Evolutionary conservation across 805 yeast species (phyloP).

Genomic region (Starmerella gropengiesseri): DNA sequence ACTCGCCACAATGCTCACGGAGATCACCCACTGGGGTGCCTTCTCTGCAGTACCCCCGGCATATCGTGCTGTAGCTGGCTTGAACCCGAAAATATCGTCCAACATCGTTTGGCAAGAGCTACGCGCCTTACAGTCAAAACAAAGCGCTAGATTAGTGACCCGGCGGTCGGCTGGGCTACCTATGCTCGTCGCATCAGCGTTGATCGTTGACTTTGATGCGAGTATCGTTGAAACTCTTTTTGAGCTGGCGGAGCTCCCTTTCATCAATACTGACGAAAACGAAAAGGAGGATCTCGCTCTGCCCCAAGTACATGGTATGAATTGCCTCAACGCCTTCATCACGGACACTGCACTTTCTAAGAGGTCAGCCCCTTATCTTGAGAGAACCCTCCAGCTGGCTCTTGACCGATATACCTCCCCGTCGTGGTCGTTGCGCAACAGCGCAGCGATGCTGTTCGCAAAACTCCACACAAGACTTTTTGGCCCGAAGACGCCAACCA

Average conservation of each 20-base stretch:
- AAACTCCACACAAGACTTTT: conserved; percentile 72
- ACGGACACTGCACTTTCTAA: conserved; percentile 57
- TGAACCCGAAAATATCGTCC: conserved; percentile 20
- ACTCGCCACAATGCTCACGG: conserved; percentile 44
- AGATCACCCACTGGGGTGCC: conserved; percentile 70
- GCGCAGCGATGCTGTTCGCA: conserved; percentile 87
- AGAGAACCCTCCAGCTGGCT: conserved; percentile 49
- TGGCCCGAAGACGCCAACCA: conserved; percentile 37
- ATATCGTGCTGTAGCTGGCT: conserved; percentile 51
- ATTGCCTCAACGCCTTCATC: conserved; percentile 66
- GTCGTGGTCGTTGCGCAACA: conserved; percentile 80
- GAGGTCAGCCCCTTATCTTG: conserved; percentile 41
- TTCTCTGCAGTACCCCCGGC: conserved; percentile 81
- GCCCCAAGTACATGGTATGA: conserved; percentile 90
- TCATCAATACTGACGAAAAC: conserved; percentile 34
- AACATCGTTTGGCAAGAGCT: conserved; percentile 7
- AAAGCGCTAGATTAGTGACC: conserved; percentile 50
- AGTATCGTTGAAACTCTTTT: conserved; percentile 44
- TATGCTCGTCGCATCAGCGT: conserved; percentile 43
- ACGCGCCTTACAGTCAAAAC: not conserved
- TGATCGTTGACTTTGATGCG: conserved; percentile 27
- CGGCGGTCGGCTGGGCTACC: conserved; percentile 93
- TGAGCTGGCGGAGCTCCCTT: conserved; percentile 44
- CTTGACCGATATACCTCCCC: conserved; percentile 51
- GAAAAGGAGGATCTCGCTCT: conserved; percentile 51